phyloP scores from a whole-genome alignment of 2,329 filamentous ascomycete species.

The Aspergillus pseudotamarii region DNA sequence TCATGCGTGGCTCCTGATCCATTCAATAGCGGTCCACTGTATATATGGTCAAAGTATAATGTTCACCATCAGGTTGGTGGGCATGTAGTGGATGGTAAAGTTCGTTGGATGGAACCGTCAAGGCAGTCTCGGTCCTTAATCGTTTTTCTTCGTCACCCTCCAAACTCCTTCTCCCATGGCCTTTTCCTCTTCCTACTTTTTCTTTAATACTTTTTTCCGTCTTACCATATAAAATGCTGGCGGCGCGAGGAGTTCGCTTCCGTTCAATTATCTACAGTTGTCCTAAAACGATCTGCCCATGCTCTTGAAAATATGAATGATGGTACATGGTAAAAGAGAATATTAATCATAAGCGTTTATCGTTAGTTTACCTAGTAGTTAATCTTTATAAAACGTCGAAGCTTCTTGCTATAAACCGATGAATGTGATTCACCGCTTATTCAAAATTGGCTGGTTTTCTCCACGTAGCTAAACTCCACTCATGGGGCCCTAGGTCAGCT shows the following conservation, averaged over 20 bases:
- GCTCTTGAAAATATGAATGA: slow-evolving; percentile 1
- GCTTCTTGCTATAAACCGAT: neutral
- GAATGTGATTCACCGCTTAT: slow-evolving; percentile 9
- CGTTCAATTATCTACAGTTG: slow-evolving; percentile 14
- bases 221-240: slow-evolving; percentile 19
- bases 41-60: slow-evolving; percentile 11
- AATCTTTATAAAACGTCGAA: neutral
- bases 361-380: neutral
- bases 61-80: slow-evolving; percentile 8
- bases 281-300: slow-evolving; percentile 4
- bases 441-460: slow-evolving; percentile 5
- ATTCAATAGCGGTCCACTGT: slow-evolving; percentile 13
- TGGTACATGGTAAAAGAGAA: slow-evolving; percentile 11
- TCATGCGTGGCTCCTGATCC: slow-evolving; percentile 12
- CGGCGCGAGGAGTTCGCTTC: slow-evolving; percentile 25
- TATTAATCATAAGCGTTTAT: neutral
- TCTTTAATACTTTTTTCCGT: slow-evolving; percentile 25
- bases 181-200: slow-evolving; percentile 6
- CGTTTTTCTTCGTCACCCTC: neutral
- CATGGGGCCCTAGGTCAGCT: neutral
- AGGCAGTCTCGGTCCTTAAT: neutral
- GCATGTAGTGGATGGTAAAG: slow-evolving; percentile 10
- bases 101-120: neutral
- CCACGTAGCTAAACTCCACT: neutral
- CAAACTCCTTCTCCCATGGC: neutral